Evolutionary conservation across 192 early-diverging fungal species (phyloP).

Genomic region (Coemansia sp.): DNA sequence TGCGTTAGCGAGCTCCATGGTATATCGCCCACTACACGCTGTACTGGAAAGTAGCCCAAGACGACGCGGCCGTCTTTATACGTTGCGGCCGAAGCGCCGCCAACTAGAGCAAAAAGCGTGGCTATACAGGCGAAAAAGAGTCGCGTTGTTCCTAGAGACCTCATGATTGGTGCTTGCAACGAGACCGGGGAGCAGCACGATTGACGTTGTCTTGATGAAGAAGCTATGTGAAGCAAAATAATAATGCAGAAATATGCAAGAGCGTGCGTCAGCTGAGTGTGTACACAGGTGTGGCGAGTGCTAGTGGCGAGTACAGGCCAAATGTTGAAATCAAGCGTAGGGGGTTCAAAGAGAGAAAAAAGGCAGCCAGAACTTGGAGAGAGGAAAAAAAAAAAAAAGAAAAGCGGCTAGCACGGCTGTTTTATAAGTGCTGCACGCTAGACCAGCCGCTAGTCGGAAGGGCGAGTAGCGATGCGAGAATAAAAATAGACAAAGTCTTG

Average conservation of each 20-base stretch:
- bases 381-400: background rate
- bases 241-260: background rate
- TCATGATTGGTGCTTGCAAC: background rate
- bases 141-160: background rate
- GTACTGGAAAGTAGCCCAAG: conserved; percentile 51
- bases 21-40: conserved; percentile 42
- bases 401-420: background rate
- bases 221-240: background rate
- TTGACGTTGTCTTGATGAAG: background rate
- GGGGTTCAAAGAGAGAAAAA: background rate
- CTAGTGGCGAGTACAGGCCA: background rate
- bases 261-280: background rate
- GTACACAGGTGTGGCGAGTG: background rate
- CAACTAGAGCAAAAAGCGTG: background rate
- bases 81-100: conserved; percentile 8
- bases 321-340: background rate
- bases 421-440: background rate
- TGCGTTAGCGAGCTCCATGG: conserved; percentile 60
- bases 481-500: conserved; percentile 1
- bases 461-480: background rate
- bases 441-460: background rate
- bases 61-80: conserved; percentile 46
- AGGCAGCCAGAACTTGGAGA: background rate
- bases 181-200: background rate
- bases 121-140: background rate